phyloP scores from a whole-genome alignment of 768 basidiomycete species.

The Boletus subparvulus region DNA sequence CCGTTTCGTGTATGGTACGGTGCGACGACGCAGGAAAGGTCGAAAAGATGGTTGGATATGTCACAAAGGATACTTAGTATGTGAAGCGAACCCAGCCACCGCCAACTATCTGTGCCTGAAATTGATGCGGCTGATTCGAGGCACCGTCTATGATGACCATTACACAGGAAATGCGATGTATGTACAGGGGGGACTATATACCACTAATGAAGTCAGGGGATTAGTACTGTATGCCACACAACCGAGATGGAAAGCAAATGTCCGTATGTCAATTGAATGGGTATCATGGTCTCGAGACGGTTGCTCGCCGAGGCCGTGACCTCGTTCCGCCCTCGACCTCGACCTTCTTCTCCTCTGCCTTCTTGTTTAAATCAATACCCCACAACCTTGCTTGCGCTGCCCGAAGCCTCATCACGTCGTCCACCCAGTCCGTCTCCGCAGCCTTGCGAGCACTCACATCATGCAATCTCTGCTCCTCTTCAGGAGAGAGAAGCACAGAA shows the following conservation, averaged over 20 bases:
- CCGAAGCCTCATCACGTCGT: slow-evolving; percentile 50
- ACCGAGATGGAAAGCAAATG: slow-evolving; percentile 13
- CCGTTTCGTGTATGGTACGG: slow-evolving; percentile 13
- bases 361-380: slow-evolving; percentile 30
- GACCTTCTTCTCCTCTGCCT: slow-evolving; percentile 21
- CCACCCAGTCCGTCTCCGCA: slow-evolving; percentile 66
- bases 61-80: background rate
- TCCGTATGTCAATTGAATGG: background rate
- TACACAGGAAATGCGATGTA: slow-evolving; percentile 2
- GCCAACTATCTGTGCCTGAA: background rate
- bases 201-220: background rate
- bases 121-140: background rate
- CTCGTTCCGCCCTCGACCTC: slow-evolving; percentile 27
- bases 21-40: background rate
- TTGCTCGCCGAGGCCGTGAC: slow-evolving; percentile 26
- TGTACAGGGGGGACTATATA: background rate
- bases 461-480: slow-evolving; percentile 59
- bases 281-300: slow-evolving; percentile 20
- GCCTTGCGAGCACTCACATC: slow-evolving; percentile 46
- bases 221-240: background rate
- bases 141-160: background rate
- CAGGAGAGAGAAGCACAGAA: slow-evolving; percentile 44
- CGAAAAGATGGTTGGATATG: background rate
- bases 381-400: slow-evolving; percentile 41
- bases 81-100: slow-evolving; percentile 1